Percentiles rank a stretch among this genome's conserved stretches.
Conservation (phyloP, 2,329 filamentous ascomycete species). For the Monilinia fructigena region DNA sequence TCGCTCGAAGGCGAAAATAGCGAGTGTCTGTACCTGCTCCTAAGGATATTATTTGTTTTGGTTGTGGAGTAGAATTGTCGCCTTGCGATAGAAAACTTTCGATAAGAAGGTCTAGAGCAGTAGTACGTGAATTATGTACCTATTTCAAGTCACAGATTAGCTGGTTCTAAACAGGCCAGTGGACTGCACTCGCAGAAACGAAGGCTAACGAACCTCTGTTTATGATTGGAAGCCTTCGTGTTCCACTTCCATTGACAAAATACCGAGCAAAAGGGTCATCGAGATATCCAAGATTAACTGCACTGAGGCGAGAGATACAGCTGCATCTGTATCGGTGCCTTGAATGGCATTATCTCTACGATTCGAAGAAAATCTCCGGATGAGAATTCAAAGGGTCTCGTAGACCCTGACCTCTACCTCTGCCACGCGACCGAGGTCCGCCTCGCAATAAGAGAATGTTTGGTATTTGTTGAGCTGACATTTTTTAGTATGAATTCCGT, state of each 20-base stretch:
- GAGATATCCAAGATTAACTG: conserved; percentile 81
- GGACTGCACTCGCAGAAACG: conserved; percentile 21
- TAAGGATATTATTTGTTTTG: conserved; percentile 81
- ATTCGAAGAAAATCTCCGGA: conserved; percentile 10
- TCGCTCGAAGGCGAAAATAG: conserved; percentile 64
- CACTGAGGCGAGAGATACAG: conserved; percentile 81
- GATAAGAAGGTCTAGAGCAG: conserved; percentile 77
- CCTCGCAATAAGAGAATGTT: conserved; percentile 65
- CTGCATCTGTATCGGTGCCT: conserved; percentile 87
- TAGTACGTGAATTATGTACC: conserved; percentile 94
- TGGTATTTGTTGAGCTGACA: conserved; percentile 74
- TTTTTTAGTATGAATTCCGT: conserved; percentile 40
- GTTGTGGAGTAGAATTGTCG: conserved; percentile 26
- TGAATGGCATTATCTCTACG: conserved; percentile 72
- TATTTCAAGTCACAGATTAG: conserved; percentile 40
- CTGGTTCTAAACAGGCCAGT: conserved; percentile 6
- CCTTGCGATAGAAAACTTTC: conserved; percentile 59
- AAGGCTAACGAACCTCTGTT: conserved; percentile 68
- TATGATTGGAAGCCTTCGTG: conserved; percentile 81
- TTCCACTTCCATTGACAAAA: conserved; percentile 59
- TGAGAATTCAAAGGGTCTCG: conserved; percentile 34
- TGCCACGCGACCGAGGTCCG: conserved; percentile 43
- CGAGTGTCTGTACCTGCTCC: conserved; percentile 94
- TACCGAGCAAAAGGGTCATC: conserved; percentile 73
- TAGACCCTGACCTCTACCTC: conserved; percentile 45